Conservation (phyloP, 495 filamentous ascomycete species). For the Penicillium crystallinum region DNA sequence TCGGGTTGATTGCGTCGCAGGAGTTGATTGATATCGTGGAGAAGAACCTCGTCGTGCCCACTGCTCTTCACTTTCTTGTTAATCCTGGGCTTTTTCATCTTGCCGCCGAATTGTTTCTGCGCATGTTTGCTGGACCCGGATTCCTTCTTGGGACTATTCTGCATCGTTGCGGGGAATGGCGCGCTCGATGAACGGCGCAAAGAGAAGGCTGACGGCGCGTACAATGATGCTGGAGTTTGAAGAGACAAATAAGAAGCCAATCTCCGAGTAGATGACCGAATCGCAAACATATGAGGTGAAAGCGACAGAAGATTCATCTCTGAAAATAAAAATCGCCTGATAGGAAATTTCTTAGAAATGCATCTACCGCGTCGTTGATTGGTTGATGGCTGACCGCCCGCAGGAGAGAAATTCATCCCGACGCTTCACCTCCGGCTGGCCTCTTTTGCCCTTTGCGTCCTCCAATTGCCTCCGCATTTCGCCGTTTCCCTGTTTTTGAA, state of each 20-base stretch:
- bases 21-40: conserved; percentile 62
- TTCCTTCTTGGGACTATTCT: conserved; percentile 24
- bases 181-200: conserved; percentile 14
- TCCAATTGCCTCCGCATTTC: conserved; percentile 12
- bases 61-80: background rate
- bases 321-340: conserved; percentile 9
- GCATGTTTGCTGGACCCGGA: conserved; percentile 7
- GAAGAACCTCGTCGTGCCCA: conserved; percentile 64
- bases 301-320: conserved; percentile 8
- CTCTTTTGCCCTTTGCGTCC: conserved; percentile 14
- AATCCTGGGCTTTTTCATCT: conserved; percentile 45
- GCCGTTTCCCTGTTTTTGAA: conserved; percentile 10
- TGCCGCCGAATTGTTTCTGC: background rate
- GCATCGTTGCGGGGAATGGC: conserved; percentile 27
- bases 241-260: conserved; percentile 5
- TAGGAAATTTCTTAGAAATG: conserved; percentile 31
- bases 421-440: conserved; percentile 23
- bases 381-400: conserved; percentile 23
- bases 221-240: background rate
- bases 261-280: conserved; percentile 12
- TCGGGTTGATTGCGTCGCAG: conserved; percentile 47
- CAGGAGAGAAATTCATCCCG: conserved; percentile 31
- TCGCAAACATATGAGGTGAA: conserved; percentile 19
- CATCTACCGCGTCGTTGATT: conserved; percentile 23
- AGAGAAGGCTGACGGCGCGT: conserved; percentile 2